phyloP scores from a whole-genome alignment of 2,329 filamentous ascomycete genomes.

The Fusarium cyanostomum region DNA sequence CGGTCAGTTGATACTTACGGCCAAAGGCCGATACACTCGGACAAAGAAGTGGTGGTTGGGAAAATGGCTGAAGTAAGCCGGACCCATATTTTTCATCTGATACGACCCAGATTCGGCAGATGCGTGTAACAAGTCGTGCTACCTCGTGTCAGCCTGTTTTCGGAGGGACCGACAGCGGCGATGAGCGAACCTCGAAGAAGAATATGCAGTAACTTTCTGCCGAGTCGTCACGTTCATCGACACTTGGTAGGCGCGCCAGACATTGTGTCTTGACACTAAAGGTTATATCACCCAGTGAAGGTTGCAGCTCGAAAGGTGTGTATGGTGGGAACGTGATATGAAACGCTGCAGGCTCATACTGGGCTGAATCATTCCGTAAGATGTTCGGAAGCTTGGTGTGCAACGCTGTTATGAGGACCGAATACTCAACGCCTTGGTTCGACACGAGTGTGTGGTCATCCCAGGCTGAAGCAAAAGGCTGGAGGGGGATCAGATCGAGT shows the following conservation, averaged over 20 bases:
- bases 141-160: constrained; percentile 20
- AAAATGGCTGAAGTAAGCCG: constrained; percentile 59
- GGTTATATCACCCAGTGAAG: constrained; percentile 47
- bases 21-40: constrained; percentile 62
- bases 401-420: constrained; percentile 57
- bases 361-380: constrained; percentile 39
- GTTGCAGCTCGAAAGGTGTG: constrained; percentile 50
- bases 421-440: constrained; percentile 49
- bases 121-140: constrained; percentile 58
- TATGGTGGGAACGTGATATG: constrained; percentile 54
- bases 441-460: constrained; percentile 56
- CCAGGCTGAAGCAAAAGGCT: constrained; percentile 62
- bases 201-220: constrained; percentile 60
- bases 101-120: constrained; percentile 51
- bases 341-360: constrained; percentile 42
- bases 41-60: constrained; percentile 68
- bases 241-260: constrained; percentile 53
- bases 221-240: constrained; percentile 42
- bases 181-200: constrained; percentile 60
- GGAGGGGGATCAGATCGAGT: constrained; percentile 47
- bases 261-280: constrained; percentile 57
- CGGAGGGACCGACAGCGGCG: neutral
- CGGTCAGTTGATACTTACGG: constrained; percentile 53
- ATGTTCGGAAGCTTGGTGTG: constrained; percentile 54
- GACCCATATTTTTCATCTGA: constrained; percentile 53